These are phyloP conservation scores for Cyclotella kingstonii DNA, from an alignment of 108 stramenopile genomes.

Conservation along the genomic window DNA sequence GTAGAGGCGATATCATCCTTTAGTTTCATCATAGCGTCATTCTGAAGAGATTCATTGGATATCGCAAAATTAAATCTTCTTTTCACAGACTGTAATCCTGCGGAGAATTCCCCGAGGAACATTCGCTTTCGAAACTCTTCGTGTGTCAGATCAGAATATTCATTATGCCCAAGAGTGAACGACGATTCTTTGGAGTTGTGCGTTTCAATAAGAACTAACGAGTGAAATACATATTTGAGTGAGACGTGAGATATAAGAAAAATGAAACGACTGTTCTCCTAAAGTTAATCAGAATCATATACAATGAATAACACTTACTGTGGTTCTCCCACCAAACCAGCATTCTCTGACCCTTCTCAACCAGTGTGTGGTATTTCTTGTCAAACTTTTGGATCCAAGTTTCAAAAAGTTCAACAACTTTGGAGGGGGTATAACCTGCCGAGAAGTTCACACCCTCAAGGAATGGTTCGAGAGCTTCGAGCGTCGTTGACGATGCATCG, in stretches of 20 bases:
- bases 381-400: slow-evolving; percentile 52
- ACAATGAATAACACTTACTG: slow-evolving; percentile 46
- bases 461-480: slow-evolving; percentile 3
- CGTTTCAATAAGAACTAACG: slow-evolving; percentile 71
- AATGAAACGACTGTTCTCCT: slow-evolving; percentile 2
- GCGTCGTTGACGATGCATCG: not conserved
- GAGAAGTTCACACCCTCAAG: slow-evolving; percentile 1
- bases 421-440: not conserved
- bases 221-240: not conserved
- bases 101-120: slow-evolving; percentile 54
- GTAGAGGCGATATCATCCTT: slow-evolving; percentile 7
- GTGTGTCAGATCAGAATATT: slow-evolving; percentile 83
- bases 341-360: slow-evolving; percentile 47
- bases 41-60: slow-evolving; percentile 17
- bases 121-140: slow-evolving; percentile 79
- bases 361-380: slow-evolving; percentile 53
- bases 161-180: slow-evolving; percentile 87
- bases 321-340: slow-evolving; percentile 77
- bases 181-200: slow-evolving; percentile 81
- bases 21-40: not conserved
- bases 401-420: slow-evolving; percentile 37
- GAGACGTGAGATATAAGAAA: not conserved
- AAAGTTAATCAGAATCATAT: slow-evolving; percentile 31
- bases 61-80: slow-evolving; percentile 32
- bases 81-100: slow-evolving; percentile 23